These are phyloP conservation scores for Scleroderma bovista DNA, from an alignment of 768 basidiomycete species.

Conservation along the genomic window DNA sequence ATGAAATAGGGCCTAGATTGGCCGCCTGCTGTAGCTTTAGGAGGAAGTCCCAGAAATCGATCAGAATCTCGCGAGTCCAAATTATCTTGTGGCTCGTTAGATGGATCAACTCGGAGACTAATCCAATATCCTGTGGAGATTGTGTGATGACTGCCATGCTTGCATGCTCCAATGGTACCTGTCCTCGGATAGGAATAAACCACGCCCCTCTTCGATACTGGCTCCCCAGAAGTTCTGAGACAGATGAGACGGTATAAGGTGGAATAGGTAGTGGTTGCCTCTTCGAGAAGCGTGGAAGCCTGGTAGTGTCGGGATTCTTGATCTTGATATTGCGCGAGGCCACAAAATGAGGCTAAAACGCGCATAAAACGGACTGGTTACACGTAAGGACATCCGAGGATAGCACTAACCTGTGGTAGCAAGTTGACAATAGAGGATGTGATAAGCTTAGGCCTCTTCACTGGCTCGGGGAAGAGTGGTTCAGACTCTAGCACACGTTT, in stretches of 20 bases:
- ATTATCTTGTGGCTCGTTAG: constrained; percentile 25
- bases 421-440: constrained; percentile 29
- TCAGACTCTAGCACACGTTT: constrained; percentile 7
- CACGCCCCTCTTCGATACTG: constrained; percentile 44
- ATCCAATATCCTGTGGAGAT: constrained; percentile 7
- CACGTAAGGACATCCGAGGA: not conserved
- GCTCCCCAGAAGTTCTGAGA: constrained; percentile 19
- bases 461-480: constrained; percentile 7
- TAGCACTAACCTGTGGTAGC: constrained; percentile 41
- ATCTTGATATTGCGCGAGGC: constrained; percentile 11
- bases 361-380: constrained; percentile 8
- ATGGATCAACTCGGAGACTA: not conserved
- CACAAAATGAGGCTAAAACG: constrained; percentile 21
- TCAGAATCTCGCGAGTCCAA: constrained; percentile 43
- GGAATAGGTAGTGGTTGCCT: constrained; percentile 32
- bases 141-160: constrained; percentile 40
- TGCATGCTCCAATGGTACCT: constrained; percentile 42
- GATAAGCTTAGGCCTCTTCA: constrained; percentile 33
- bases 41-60: constrained; percentile 48
- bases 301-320: constrained; percentile 14
- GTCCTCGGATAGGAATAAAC: constrained; percentile 54
- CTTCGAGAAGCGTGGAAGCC: constrained; percentile 31
- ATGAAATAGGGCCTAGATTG: constrained; percentile 40
- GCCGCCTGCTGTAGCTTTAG: constrained; percentile 32
- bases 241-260: constrained; percentile 30